Base-by-base conservation (phyloP, 2,329 filamentous ascomycete genomes). In the Calonectria pauciramosa region DNA sequence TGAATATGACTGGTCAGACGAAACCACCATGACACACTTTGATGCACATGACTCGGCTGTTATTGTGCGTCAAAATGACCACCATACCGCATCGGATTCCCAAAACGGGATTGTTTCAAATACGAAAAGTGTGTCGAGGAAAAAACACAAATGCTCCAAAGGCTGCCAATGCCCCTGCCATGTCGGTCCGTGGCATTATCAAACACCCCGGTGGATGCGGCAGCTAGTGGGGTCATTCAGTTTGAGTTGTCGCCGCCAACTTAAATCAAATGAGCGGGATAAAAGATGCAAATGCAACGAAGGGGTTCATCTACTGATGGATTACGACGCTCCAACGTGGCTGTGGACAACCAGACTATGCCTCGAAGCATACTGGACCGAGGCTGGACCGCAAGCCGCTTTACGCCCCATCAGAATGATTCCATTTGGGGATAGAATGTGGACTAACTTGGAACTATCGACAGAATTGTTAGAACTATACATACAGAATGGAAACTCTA, bases 371-470 rank as follows among this genome's bases (percentile, higher is more conserved):
- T 41, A 16, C 10, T 63, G 38, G 14, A 38, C 56, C n/a, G 56
- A 44, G 14, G n/a, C 14, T 20, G 56, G 56, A 1, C 34, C 23
- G 13, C 8, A 28, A 5, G 13, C 38, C 3, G 11, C 56, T 5
- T 41, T 63, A 7, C 56, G 56, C 4, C 36, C 56, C 11, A 16
- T 36, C 2, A 38, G 56, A 41, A 5, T 63, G 14, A 36, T 63
- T 0, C 23, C n/a, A 1, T 7, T 20, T 1, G 1, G 8, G 0
- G 9, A 63, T 41, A 0, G 0, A 1, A 14, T 63, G 23, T 63
- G 34, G 56, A 4, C 2, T 8, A 20, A 6, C 3, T 26, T 38
- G 8, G 18, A 9, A 18, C 2, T 0, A 3, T 60, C 56, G 26
- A 14, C 7, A 8, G 36, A 63, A 28, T 0, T 3, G 0, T 8